Conservation (phyloP, 1,284 basidiomycete species). For the Somion occarium region DNA sequence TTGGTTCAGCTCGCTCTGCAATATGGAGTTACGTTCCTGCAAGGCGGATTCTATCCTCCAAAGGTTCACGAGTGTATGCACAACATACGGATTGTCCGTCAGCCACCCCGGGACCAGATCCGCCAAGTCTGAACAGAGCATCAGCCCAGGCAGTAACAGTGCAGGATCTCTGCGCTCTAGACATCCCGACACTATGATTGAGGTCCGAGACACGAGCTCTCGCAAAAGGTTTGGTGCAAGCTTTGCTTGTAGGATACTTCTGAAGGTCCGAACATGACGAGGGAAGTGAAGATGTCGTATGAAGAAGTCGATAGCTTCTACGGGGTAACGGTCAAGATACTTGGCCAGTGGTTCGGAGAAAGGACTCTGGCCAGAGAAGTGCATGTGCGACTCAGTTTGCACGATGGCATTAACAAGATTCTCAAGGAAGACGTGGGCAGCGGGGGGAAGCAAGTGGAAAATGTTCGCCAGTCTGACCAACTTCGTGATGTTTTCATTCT, state of each 20-base stretch:
- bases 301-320: constrained; percentile 83
- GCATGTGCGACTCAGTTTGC: constrained; percentile 90
- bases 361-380: constrained; percentile 86
- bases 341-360: constrained; percentile 93
- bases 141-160: constrained; percentile 63
- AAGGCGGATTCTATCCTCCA: constrained; percentile 62
- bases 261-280: constrained; percentile 73
- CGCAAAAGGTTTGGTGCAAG: constrained; percentile 74
- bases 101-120: constrained; percentile 72
- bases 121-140: constrained; percentile 76
- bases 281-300: constrained; percentile 74
- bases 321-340: constrained; percentile 89
- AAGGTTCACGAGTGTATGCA: constrained; percentile 66
- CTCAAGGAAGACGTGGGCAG: constrained; percentile 91
- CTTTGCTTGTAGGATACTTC: constrained; percentile 76
- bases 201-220: constrained; percentile 67
- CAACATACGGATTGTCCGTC: constrained; percentile 54
- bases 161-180: constrained; percentile 52
- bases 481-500: constrained; percentile 91
- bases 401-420: constrained; percentile 85
- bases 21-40: constrained; percentile 41
- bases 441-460: constrained; percentile 91
- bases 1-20: constrained; percentile 51
- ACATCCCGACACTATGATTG: constrained; percentile 55
- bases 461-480: constrained; percentile 94